These are phyloP conservation scores for Suhomyces coccinellae DNA, from an alignment of 1,139 yeast genomes.

Conservation along the genomic window DNA sequence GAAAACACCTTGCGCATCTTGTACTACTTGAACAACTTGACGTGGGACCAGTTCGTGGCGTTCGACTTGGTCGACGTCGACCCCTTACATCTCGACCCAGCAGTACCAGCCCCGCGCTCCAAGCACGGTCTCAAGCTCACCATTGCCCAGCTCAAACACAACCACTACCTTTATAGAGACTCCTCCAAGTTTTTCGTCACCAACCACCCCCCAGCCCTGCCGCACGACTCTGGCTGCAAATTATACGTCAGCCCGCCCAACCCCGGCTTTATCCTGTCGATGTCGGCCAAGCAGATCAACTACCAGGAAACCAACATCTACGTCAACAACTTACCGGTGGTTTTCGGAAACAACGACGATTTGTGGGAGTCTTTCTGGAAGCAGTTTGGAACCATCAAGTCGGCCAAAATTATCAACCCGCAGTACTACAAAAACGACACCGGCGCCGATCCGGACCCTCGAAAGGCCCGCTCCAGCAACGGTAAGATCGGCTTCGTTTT, in stretches of 20 bases:
- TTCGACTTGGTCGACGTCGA: constrained; percentile 17
- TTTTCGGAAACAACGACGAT: constrained; percentile 41
- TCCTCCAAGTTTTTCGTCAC: constrained; percentile 12
- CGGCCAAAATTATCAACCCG: constrained; percentile 48
- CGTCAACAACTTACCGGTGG: constrained; percentile 51
- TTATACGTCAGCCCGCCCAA: constrained; percentile 10
- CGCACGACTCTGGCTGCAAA: neutral
- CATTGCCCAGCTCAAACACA: constrained; percentile 44
- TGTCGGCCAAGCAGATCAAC: constrained; percentile 28
- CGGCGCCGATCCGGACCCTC: constrained; percentile 13
- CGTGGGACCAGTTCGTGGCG: constrained; percentile 27
- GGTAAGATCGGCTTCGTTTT: constrained; percentile 49
- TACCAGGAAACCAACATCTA: constrained; percentile 62
- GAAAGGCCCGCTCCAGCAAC: constrained; percentile 13
- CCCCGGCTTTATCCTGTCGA: constrained; percentile 8
- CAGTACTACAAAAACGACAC: constrained; percentile 31
- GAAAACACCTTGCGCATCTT: constrained; percentile 31
- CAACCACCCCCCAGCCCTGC: neutral
- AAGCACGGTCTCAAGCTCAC: constrained; percentile 35
- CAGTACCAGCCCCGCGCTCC: constrained; percentile 18
- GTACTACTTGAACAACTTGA: constrained; percentile 32
- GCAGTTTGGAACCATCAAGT: constrained; percentile 43
- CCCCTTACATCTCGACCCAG: constrained; percentile 12
- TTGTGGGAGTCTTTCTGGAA: constrained; percentile 44
- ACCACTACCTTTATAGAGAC: constrained; percentile 28